These are phyloP conservation scores for Xerocomellus chrysenteron DNA, from an alignment of 768 basidiomycete species.

Conservation along the genomic window DNA sequence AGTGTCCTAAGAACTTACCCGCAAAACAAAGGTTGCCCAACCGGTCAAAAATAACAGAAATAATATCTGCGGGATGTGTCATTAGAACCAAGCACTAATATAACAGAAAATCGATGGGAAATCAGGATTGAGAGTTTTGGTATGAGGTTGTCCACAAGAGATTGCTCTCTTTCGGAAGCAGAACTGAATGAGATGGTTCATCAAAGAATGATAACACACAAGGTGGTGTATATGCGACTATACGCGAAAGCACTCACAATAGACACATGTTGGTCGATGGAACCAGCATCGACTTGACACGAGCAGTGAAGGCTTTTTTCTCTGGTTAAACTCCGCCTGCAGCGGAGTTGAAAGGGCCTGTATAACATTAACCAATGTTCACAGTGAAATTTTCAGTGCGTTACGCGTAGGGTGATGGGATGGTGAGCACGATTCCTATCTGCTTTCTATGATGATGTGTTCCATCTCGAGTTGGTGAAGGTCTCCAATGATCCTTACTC, in stretches of 20 bases:
- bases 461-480: conserved; percentile 76
- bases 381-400: neutral
- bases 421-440: conserved; percentile 34
- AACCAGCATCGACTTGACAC: neutral
- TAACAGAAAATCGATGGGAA: neutral
- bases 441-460: conserved; percentile 57
- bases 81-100: conserved; percentile 4
- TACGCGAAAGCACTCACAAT: conserved; percentile 15
- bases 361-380: neutral
- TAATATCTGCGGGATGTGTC: neutral
- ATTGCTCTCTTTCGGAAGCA: conserved; percentile 79
- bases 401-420: too few relatives aligned
- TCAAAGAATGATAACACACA: conserved; percentile 32
- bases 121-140: conserved; percentile 54
- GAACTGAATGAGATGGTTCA: conserved; percentile 65
- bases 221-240: neutral
- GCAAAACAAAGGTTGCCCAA: neutral
- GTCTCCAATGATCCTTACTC: conserved; percentile 65
- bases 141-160: conserved; percentile 70
- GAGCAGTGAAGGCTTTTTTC: neutral
- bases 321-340: conserved; percentile 31
- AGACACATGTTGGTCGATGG: neutral
- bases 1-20: neutral
- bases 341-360: conserved; percentile 12
- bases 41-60: neutral